These are phyloP conservation scores for Diaporthe helianthi DNA, from an alignment of 2,329 filamentous ascomycete species.

Conservation along the genomic window DNA sequence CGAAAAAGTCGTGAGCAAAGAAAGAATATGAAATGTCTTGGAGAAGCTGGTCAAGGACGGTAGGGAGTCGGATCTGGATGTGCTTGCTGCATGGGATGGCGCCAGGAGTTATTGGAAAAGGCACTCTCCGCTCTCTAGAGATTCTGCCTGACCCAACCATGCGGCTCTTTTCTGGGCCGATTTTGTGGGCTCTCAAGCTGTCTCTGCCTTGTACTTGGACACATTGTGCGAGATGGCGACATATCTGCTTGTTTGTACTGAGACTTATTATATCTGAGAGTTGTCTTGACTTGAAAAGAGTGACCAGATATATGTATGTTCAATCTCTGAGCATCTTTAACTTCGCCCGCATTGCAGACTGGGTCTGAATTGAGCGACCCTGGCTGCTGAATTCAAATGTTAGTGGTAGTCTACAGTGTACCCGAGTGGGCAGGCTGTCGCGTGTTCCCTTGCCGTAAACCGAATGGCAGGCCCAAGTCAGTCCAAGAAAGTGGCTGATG, in stretches of 20 bases:
- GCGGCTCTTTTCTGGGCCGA: neutral
- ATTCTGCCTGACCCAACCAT: neutral
- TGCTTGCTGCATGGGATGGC: conserved; percentile 4
- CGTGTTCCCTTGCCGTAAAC: neutral
- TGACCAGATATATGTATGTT: neutral
- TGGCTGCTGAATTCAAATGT: neutral
- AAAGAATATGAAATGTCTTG: neutral
- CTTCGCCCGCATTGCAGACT: neutral
- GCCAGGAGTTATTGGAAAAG: neutral
- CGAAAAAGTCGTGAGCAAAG: conserved; percentile 34
- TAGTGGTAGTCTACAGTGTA: no score
- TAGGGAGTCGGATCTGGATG: neutral
- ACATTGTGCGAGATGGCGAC: neutral
- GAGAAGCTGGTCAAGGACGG: neutral
- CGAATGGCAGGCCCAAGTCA: conserved; percentile 2
- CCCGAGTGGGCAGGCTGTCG: neutral
- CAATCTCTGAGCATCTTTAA: neutral
- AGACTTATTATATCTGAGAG: neutral
- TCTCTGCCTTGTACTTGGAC: neutral
- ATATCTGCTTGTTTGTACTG: neutral
- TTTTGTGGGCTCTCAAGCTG: neutral
- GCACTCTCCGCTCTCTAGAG: neutral
- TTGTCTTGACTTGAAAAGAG: neutral
- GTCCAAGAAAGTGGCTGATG: conserved; percentile 18
- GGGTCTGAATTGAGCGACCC: neutral